phyloP scores from a whole-genome alignment of 2,329 filamentous ascomycete species.

The Periglandula ipomoeae region DNA sequence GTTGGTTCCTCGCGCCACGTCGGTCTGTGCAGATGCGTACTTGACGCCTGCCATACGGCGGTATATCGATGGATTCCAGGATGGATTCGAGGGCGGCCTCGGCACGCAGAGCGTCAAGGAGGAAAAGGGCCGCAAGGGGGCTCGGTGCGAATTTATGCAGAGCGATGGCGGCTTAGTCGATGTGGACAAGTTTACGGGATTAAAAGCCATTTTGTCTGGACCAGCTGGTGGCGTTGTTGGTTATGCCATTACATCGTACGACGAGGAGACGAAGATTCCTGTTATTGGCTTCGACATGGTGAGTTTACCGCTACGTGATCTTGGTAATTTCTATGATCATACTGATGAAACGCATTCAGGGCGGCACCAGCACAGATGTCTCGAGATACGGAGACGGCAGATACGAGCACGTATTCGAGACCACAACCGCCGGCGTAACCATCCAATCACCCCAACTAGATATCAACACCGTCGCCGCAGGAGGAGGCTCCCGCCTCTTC shows the following conservation, averaged over 20 bases:
- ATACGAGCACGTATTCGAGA: constrained; percentile 51
- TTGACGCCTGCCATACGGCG: constrained; percentile 29
- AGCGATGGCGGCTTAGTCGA: constrained; percentile 44
- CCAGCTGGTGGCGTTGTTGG: constrained; percentile 73
- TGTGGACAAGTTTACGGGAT: constrained; percentile 55
- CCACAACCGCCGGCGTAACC: constrained; percentile 67
- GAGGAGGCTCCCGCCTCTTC: constrained; percentile 61
- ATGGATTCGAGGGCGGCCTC: constrained; percentile 27
- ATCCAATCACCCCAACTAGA: constrained; percentile 74
- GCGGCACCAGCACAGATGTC: constrained; percentile 67
- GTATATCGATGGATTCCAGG: constrained; percentile 25
- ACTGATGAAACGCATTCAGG: constrained; percentile 9
- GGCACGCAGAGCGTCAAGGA: constrained; percentile 55
- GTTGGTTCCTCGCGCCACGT: constrained; percentile 33
- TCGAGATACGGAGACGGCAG: constrained; percentile 48
- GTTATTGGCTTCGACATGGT: constrained; percentile 67
- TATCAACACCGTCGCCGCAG: constrained; percentile 73
- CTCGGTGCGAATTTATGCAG: constrained; percentile 66
- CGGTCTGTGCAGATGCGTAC: constrained; percentile 34
- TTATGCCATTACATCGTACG: constrained; percentile 65
- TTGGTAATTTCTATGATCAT: not conserved
- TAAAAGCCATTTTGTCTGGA: constrained; percentile 62
- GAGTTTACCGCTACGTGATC: not conserved
- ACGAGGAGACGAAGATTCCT: constrained; percentile 54
- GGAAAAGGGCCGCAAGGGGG: constrained; percentile 36